These are phyloP conservation scores for Kazachstania sp. DNA, from an alignment of 1,139 yeast species.

Conservation along the genomic window DNA sequence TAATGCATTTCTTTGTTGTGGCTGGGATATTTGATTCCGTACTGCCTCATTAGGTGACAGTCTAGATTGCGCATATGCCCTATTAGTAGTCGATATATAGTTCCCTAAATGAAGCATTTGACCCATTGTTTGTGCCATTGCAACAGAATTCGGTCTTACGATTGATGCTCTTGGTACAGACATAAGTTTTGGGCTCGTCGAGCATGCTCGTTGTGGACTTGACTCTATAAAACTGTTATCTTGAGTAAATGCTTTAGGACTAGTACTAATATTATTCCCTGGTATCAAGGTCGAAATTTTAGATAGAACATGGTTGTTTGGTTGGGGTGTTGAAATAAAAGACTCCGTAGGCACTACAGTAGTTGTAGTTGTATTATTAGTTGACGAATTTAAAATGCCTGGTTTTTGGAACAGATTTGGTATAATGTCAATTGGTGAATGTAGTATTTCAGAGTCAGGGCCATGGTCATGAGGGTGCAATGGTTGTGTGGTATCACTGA, in stretches of 20 bases:
- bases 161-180: background rate
- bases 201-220: constrained; percentile 1
- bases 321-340: background rate
- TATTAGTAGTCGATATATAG: background rate
- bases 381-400: background rate
- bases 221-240: background rate
- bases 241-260: background rate
- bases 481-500: background rate
- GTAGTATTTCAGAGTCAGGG: background rate
- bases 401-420: constrained; percentile 1
- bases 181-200: constrained; percentile 4
- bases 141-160: background rate
- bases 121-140: background rate
- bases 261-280: background rate
- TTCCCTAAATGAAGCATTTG: background rate
- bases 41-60: background rate
- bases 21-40: background rate
- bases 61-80: background rate
- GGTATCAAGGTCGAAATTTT: background rate
- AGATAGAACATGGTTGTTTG: background rate
- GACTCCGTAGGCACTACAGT: background rate
- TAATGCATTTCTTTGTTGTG: background rate
- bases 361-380: background rate
- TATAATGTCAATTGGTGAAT: background rate
- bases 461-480: background rate